Conservation (phyloP, 1,139 yeast genomes). For the Pichia sp. region DNA sequence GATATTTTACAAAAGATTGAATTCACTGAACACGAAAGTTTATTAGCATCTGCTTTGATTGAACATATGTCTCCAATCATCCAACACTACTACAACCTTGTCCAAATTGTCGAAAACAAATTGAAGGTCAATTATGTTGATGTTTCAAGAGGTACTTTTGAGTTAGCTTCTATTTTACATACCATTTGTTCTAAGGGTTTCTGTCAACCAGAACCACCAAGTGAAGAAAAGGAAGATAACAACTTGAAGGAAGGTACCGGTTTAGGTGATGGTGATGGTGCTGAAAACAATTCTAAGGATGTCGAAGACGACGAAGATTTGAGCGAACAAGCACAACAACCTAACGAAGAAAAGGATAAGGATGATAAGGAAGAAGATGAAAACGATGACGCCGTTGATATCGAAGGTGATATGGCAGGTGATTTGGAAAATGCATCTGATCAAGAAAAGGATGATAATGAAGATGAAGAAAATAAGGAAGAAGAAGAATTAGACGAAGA, state of each 20-base stretch:
- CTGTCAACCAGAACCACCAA: constrained; percentile 86
- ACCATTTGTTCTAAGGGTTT: constrained; percentile 81
- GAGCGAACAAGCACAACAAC: constrained; percentile 83
- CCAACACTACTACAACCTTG: constrained; percentile 50
- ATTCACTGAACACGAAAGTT: constrained; percentile 38
- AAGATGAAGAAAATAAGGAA: constrained; percentile 49
- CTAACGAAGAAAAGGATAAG: constrained; percentile 72
- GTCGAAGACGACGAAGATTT: constrained; percentile 93
- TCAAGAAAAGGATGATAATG: constrained; percentile 53
- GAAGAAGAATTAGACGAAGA: constrained; percentile 83
- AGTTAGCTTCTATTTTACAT: constrained; percentile 54
- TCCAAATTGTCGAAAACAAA: constrained; percentile 41
- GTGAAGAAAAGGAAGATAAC: constrained; percentile 61
- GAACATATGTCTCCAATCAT: constrained; percentile 57
- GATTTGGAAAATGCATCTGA: constrained; percentile 71
- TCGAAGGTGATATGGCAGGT: constrained; percentile 98
- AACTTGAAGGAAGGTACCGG: constrained; percentile 89
- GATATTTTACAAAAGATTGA: constrained; percentile 33
- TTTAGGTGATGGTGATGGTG: constrained; percentile 95
- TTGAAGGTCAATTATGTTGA: constrained; percentile 47
- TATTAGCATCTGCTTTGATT: constrained; percentile 34
- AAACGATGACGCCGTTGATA: constrained; percentile 83
- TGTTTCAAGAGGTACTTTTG: constrained; percentile 59
- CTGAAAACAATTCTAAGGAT: constrained; percentile 74
- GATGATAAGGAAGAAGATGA: constrained; percentile 60